phyloP scores from a whole-genome alignment of 441 rosid genomes.

The Adansonia rubrostipa region DNA sequence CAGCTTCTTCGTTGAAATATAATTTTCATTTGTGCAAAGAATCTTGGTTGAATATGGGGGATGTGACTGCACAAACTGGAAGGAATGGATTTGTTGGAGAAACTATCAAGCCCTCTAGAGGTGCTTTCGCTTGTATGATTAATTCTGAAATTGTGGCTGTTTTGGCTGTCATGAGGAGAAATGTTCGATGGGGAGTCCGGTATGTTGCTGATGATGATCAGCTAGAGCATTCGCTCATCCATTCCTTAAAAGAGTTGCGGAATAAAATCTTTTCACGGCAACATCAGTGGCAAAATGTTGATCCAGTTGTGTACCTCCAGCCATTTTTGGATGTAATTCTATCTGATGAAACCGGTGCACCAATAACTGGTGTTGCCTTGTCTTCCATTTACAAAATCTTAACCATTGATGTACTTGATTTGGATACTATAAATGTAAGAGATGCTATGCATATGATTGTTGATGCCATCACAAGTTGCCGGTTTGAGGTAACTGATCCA shows the following conservation, averaged over 20 bases:
- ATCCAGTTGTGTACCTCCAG: conserved; percentile 74
- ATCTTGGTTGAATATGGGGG: conserved; percentile 63
- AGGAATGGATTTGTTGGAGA: conserved; percentile 65
- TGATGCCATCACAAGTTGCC: conserved; percentile 86
- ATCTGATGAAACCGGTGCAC: conserved; percentile 95
- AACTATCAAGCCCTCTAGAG: conserved; percentile 48
- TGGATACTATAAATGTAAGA: conserved; percentile 68
- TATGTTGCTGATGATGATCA: conserved; percentile 85
- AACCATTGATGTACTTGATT: conserved; percentile 74
- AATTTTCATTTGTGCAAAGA: conserved; percentile 30
- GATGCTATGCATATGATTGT: conserved; percentile 86
- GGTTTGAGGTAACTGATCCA: conserved; percentile 97
- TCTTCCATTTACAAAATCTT: conserved; percentile 90
- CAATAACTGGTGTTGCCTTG: conserved; percentile 94
- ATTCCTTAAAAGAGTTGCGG: conserved; percentile 83
- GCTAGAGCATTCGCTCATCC: conserved; percentile 86
- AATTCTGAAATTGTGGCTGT: conserved; percentile 93
- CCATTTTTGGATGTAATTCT: conserved; percentile 90
- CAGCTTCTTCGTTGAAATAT: conserved; percentile 32
- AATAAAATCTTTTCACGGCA: conserved; percentile 84
- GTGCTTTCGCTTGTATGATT: conserved; percentile 72
- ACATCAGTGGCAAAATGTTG: conserved; percentile 65
- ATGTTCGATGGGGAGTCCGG: conserved; percentile 89
- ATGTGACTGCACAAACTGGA: conserved; percentile 59
- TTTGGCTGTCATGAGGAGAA: conserved; percentile 95